Conservation (phyloP, 495 filamentous ascomycete genomes). For the Aspergillus hancockii region DNA sequence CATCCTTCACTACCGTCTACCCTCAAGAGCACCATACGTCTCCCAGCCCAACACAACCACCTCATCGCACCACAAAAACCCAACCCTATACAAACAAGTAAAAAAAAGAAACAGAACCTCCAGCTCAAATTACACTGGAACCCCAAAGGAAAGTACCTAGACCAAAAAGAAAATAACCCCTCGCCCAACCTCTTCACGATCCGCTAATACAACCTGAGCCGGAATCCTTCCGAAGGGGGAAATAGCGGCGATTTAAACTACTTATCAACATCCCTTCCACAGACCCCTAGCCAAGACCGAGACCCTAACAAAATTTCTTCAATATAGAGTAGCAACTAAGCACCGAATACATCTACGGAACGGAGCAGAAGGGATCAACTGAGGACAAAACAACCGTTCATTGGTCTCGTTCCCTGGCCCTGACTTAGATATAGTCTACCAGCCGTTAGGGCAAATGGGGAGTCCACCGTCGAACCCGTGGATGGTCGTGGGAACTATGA, state of each 20-base stretch:
- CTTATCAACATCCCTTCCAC: background rate
- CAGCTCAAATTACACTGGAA: background rate
- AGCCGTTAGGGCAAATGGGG: background rate
- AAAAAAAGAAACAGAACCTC: background rate
- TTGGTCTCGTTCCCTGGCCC: background rate
- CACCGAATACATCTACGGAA: background rate
- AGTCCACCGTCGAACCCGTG: background rate
- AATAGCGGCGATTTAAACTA: background rate
- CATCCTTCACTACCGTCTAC: background rate
- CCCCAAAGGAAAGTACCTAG: background rate
- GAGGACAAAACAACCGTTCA: background rate
- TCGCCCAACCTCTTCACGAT: background rate
- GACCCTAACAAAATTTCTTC: too few relatives aligned
- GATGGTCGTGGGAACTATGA: background rate
- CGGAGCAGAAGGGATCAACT: background rate
- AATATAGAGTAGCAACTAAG: background rate
- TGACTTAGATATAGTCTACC: background rate
- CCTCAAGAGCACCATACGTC: background rate
- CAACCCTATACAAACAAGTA: background rate
- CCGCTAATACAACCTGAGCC: background rate
- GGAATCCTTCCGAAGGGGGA: background rate
- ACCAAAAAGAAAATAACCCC: background rate
- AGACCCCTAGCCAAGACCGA: too few relatives aligned
- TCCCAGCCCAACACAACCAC: background rate
- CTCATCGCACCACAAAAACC: background rate